Percentiles rank a stretch among this genome's conserved stretches.
Conservation (phyloP, 1,139 yeast genomes). For the Blastobotrys capitulatus region DNA sequence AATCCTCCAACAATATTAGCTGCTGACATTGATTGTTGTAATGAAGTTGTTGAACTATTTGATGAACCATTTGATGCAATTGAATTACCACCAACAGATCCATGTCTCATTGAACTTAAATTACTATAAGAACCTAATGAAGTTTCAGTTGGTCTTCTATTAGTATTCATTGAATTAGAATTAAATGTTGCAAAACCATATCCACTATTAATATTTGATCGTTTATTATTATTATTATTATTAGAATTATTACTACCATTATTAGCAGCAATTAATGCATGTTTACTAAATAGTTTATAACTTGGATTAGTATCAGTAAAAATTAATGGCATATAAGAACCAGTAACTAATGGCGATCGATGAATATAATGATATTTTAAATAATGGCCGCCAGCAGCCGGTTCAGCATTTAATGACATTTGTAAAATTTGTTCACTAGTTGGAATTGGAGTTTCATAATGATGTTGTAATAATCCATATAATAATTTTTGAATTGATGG, state of each 20-base stretch:
- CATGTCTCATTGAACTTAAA: conserved; percentile 10
- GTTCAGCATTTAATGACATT: conserved; percentile 43
- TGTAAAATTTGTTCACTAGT: conserved; percentile 32
- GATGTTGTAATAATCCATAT: conserved; percentile 31
- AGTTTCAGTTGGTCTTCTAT: conserved; percentile 11
- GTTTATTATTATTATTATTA: neutral
- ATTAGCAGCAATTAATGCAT: conserved; percentile 38
- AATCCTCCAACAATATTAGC: conserved; percentile 11
- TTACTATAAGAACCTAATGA: conserved; percentile 1
- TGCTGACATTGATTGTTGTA: conserved; percentile 6
- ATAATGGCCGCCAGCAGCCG: conserved; percentile 41
- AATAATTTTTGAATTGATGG: conserved; percentile 33
- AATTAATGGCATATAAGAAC: conserved; percentile 55
- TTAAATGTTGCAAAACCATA: neutral
- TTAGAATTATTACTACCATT: conserved; percentile 5
- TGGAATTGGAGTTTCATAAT: conserved; percentile 24
- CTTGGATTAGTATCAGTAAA: conserved; percentile 51
- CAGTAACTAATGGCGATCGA: conserved; percentile 47
- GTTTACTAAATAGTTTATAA: conserved; percentile 50
- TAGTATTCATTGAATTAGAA: neutral
- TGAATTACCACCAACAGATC: conserved; percentile 10
- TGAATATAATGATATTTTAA: conserved; percentile 39
- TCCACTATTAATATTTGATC: neutral
- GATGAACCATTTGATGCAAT: conserved; percentile 9
- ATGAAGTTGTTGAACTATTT: conserved; percentile 9